Conservation (phyloP, 108 stramenopile species). For the Pseudonitzschia delicatissima region DNA sequence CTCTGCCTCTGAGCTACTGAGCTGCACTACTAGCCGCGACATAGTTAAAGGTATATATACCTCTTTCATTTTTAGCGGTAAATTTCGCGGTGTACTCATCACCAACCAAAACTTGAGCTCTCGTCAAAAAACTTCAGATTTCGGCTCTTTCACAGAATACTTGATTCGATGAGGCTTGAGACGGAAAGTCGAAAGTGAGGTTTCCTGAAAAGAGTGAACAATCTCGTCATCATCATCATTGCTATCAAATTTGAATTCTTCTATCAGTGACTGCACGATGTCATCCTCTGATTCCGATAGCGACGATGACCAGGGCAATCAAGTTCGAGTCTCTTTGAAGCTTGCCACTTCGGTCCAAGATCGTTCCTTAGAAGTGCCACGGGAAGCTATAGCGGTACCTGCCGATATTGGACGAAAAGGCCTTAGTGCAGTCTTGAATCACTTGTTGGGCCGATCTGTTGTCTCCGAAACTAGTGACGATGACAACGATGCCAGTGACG, state of each 20-base stretch:
- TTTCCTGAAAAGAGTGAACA: no score
- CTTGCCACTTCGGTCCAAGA: slow-evolving; percentile 35
- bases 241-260: background rate
- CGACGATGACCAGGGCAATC: slow-evolving; percentile 35
- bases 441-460: slow-evolving; percentile 44
- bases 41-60: background rate
- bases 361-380: slow-evolving; percentile 57
- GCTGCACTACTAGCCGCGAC: slow-evolving; percentile 24
- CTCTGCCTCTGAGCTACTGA: slow-evolving; percentile 92
- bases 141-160: no score
- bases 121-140: no score
- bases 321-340: slow-evolving; percentile 54
- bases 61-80: no score
- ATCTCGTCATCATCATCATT: no score
- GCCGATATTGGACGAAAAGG: slow-evolving; percentile 69
- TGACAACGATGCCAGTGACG: slow-evolving; percentile 32
- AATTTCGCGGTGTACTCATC: no score
- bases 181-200: no score
- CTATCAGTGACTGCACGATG: no score
- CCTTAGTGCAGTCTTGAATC: slow-evolving; percentile 66
- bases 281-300: slow-evolving; percentile 22
- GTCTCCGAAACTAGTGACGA: slow-evolving; percentile 11
- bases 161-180: no score
- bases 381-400: slow-evolving; percentile 80
- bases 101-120: slow-evolving; percentile 15